Conservation (phyloP, 2,329 filamentous ascomycete species). For the Dactylellina drechsleri region DNA sequence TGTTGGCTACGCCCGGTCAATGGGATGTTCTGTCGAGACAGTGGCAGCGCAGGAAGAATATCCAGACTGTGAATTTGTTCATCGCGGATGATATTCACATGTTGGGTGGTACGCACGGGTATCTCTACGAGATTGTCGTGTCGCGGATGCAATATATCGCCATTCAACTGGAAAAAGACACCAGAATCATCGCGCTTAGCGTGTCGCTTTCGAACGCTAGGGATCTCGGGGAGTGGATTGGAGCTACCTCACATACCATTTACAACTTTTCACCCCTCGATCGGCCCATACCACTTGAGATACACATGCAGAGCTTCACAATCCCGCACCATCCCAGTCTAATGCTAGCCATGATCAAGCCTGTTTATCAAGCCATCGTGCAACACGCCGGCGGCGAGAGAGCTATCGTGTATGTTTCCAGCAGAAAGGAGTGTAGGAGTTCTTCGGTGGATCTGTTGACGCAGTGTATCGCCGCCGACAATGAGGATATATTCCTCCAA, state of each 20-base stretch:
- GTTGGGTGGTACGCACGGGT: slow-evolving; percentile 84
- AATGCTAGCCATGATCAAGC: slow-evolving; percentile 98
- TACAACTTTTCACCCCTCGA: slow-evolving; percentile 98
- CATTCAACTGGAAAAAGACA: slow-evolving; percentile 82
- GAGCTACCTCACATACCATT: slow-evolving; percentile 95
- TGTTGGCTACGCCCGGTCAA: slow-evolving; percentile 89
- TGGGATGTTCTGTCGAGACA: slow-evolving; percentile 97
- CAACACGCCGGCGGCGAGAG: slow-evolving; percentile 90
- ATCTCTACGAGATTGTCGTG: slow-evolving; percentile 95
- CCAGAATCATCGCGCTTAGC: slow-evolving; percentile 84
- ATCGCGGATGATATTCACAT: slow-evolving; percentile 96
- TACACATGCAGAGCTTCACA: slow-evolving; percentile 93
- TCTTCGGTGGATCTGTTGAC: slow-evolving; percentile 87
- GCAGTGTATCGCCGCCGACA: slow-evolving; percentile 86
- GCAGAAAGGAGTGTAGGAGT: slow-evolving; percentile 87
- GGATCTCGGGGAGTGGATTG: slow-evolving; percentile 97
- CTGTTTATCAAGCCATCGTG: slow-evolving; percentile 86
- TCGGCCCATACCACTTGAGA: slow-evolving; percentile 85
- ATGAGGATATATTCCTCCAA: slow-evolving; percentile 93
- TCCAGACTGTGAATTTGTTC: slow-evolving; percentile 88
- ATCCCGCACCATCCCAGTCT: slow-evolving; percentile 97
- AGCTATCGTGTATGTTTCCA: slow-evolving; percentile 90
- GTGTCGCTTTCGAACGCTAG: slow-evolving; percentile 92
- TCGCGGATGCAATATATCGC: slow-evolving; percentile 97
- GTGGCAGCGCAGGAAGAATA: slow-evolving; percentile 96